A percentile compares a stretch with the other conserved stretches of the same genome.
Conservation (phyloP, 495 filamentous ascomycete genomes). For the Trichoderma orchidacearum region DNA sequence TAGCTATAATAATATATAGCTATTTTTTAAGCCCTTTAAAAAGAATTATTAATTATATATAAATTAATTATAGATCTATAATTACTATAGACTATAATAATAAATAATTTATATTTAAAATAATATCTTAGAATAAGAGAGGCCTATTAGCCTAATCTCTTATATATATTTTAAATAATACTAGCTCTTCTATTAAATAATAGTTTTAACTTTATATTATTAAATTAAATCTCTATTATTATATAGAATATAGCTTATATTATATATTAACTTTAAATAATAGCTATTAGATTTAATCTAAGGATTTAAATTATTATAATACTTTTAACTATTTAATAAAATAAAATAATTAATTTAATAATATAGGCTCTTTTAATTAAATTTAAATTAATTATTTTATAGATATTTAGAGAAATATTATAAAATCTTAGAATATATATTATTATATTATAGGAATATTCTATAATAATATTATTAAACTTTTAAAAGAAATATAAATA, state of each 20-base stretch:
- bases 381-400: too few species aligned
- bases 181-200: not conserved
- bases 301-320: not conserved
- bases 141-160: not conserved
- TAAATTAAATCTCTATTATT: not conserved
- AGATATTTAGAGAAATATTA: too few species aligned
- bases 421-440: too few species aligned
- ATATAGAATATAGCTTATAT: not conserved
- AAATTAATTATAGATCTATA: too few species aligned
- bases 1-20: not conserved
- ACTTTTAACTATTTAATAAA: too few species aligned
- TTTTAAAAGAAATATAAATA: too few species aligned
- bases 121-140: not conserved
- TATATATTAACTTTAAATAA: conserved; percentile 2
- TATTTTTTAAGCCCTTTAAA: too few species aligned
- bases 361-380: too few species aligned
- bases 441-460: too few species aligned
- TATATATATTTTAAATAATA: not conserved
- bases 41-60: too few species aligned
- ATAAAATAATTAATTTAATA: too few species aligned
- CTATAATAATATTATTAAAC: too few species aligned
- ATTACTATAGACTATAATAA: not conserved
- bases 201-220: not conserved
- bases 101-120: not conserved
- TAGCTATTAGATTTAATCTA: not conserved